Evolutionary conservation across 768 basidiomycete genomes (phyloP).

Genomic region (Suillus cothurnatus): DNA sequence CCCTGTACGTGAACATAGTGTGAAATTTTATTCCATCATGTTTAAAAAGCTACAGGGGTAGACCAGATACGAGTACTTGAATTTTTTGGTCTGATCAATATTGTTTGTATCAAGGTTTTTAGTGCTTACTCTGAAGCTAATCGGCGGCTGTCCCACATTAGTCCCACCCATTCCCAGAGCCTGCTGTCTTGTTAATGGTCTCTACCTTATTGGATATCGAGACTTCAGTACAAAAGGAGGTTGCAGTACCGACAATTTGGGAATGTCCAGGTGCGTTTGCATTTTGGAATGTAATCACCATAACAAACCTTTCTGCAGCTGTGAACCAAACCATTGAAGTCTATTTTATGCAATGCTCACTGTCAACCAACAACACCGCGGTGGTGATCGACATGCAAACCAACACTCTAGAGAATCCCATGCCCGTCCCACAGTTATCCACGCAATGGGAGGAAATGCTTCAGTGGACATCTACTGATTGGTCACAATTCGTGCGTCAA

Average conservation of each 20-base stretch:
- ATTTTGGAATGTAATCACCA: no score
- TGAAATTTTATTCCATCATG: neutral
- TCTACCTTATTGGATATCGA: neutral
- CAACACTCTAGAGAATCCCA: neutral
- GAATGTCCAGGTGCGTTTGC: neutral
- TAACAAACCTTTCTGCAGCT: neutral
- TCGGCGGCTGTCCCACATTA: no score
- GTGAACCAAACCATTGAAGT: neutral
- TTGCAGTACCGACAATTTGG: neutral
- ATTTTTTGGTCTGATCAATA: no score
- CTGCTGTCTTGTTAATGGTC: neutral
- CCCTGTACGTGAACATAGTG: neutral
- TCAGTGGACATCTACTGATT: no score
- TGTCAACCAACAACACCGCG: neutral
- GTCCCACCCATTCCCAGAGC: no score
- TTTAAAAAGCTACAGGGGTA: neutral
- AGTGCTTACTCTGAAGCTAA: no score
- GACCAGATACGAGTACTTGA: neutral
- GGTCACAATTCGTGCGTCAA: neutral
- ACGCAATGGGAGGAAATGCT: neutral
- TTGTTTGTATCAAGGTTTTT: no score
- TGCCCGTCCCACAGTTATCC: neutral
- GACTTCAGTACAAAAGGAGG: neutral
- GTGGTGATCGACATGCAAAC: neutral
- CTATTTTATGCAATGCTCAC: neutral